Evolutionary conservation across 495 filamentous ascomycete species (phyloP).

Genomic region (Hypoxylon fuscum): DNA sequence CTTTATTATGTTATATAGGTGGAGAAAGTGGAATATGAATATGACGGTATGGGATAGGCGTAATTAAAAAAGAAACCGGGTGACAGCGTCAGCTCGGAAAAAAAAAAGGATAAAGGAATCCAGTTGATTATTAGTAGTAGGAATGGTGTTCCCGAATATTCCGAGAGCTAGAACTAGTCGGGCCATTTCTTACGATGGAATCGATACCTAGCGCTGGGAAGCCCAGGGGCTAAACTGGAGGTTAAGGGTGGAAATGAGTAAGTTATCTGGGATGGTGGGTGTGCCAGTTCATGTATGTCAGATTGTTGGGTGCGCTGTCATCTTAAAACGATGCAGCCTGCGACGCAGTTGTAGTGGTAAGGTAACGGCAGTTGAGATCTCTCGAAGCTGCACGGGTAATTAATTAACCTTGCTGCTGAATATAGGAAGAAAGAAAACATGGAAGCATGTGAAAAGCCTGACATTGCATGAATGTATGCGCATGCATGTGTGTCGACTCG

Average conservation of each 20-base stretch:
- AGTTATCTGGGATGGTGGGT: constrained; percentile 21
- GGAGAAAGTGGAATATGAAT: constrained; percentile 6
- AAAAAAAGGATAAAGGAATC: background rate
- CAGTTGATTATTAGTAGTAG: constrained; percentile 11
- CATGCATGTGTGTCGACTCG: constrained; percentile 20
- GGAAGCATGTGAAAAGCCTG: constrained; percentile 36
- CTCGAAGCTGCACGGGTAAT: constrained; percentile 23
- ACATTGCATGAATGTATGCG: constrained; percentile 21
- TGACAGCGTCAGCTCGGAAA: background rate
- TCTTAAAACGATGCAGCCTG: constrained; percentile 14
- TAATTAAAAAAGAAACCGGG: constrained; percentile 1
- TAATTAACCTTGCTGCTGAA: constrained; percentile 19
- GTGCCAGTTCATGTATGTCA: constrained; percentile 28
- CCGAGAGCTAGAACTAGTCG: constrained; percentile 29
- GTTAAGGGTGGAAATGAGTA: constrained; percentile 27
- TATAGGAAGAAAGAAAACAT: constrained; percentile 23
- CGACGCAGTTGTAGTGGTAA: constrained; percentile 24
- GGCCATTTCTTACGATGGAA: constrained; percentile 25
- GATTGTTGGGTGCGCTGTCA: constrained; percentile 31
- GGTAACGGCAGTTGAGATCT: constrained; percentile 34
- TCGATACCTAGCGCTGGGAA: constrained; percentile 21
- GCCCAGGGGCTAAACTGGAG: constrained; percentile 22
- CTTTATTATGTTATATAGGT: constrained; percentile 17
- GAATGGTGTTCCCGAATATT: constrained; percentile 32
- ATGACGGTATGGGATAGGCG: background rate